phyloP scores from a whole-genome alignment of 1,284 basidiomycete genomes.

The Caloboletus firmus region DNA sequence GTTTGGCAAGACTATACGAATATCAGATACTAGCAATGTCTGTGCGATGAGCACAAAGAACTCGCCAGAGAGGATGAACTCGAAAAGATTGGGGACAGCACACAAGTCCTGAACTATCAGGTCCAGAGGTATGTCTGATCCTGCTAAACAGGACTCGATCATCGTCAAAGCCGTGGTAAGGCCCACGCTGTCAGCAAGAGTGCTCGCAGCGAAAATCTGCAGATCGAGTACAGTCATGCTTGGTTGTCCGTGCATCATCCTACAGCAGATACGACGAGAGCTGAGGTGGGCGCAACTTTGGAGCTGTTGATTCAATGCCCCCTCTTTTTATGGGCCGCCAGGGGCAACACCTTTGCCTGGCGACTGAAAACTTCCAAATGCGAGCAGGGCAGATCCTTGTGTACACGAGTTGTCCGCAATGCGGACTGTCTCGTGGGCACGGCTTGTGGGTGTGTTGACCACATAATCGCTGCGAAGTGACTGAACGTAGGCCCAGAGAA shows the following conservation, averaged over 20 bases:
- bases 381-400: background rate
- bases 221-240: conserved; percentile 17
- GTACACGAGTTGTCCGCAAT: background rate
- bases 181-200: conserved; percentile 17
- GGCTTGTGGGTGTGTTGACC: too few relatives aligned
- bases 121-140: conserved; percentile 24
- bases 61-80: conserved; percentile 33
- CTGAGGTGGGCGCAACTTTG: background rate
- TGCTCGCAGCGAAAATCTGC: conserved; percentile 14
- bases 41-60: background rate
- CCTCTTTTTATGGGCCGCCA: conserved; percentile 1
- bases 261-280: background rate
- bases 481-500: too few relatives aligned
- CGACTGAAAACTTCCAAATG: background rate
- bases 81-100: conserved; percentile 27
- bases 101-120: conserved; percentile 35
- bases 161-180: conserved; percentile 14
- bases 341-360: background rate
- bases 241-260: background rate
- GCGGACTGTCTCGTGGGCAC: background rate
- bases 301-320: background rate
- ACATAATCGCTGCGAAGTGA: too few relatives aligned
- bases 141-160: conserved; percentile 33
- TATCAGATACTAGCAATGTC: background rate
- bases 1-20: conserved; percentile 19